These are phyloP conservation scores for Eremochloa ophiuroides DNA, from an alignment of 176 grass and related monocot species.

Conservation along the genomic window DNA sequence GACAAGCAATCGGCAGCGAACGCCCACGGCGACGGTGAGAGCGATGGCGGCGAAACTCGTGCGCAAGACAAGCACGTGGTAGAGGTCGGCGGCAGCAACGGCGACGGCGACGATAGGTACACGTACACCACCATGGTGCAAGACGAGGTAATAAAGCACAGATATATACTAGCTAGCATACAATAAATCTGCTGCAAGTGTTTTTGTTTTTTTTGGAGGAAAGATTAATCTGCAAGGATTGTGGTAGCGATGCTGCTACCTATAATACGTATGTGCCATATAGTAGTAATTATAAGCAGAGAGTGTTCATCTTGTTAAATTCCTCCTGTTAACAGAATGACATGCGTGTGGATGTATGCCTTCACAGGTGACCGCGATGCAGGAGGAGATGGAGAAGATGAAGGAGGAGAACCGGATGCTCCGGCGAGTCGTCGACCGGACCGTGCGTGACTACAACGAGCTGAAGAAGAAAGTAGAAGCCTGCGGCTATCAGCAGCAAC, in stretches of 20 bases:
- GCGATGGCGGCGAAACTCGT: conserved; percentile 18
- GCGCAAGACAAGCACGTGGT: conserved; percentile 30
- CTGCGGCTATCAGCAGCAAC: conserved; percentile 46
- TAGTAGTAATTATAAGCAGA: not conserved
- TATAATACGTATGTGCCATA: not conserved
- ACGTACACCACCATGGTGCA: conserved; percentile 19
- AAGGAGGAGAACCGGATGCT: conserved; percentile 82
- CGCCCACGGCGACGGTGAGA: not conserved
- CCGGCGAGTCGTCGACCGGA: conserved; percentile 47
- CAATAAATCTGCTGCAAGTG: not conserved
- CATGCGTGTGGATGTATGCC: not conserved
- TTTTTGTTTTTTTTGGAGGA: too few species aligned
- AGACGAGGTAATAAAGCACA: conserved; percentile 40
- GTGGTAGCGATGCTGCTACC: not conserved
- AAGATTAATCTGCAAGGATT: not conserved
- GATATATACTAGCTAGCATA: not conserved
- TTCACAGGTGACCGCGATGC: conserved; percentile 64
- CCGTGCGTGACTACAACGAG: conserved; percentile 64
- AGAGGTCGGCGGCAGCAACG: not conserved
- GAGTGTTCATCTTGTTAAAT: not conserved
- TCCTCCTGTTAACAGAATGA: not conserved
- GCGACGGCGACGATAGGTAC: not conserved
- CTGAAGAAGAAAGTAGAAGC: conserved; percentile 66
- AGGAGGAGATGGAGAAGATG: conserved; percentile 79
- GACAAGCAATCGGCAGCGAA: conserved; percentile 29